Percentiles rank a stretch among this genome's conserved stretches.
Evolutionary conservation across 2,329 filamentous ascomycete species (phyloP).

Genomic region (Beauveria asiatica): DNA sequence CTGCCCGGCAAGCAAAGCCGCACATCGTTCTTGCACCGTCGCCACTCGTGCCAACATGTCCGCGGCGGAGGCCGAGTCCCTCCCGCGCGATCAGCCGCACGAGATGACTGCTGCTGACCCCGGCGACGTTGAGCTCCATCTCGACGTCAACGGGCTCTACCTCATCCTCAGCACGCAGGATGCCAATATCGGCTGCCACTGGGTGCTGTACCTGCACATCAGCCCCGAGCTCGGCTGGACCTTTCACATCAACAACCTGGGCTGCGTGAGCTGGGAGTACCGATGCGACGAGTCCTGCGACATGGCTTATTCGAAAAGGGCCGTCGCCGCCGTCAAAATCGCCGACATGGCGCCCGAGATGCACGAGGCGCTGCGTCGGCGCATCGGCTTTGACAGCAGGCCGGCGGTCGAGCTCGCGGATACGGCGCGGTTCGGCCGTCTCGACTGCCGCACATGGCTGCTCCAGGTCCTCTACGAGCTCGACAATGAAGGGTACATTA

Average conservation of each 20-base stretch:
- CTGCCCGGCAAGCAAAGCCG: neutral
- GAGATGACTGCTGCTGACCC: neutral
- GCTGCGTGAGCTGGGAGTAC: neutral
- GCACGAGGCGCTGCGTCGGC: constrained; percentile 2
- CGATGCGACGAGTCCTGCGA: neutral
- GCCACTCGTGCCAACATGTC: neutral
- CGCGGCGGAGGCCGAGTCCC: neutral
- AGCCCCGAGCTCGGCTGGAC: neutral
- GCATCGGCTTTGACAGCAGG: neutral
- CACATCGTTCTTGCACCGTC: neutral
- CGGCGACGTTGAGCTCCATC: neutral
- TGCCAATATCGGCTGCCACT: neutral
- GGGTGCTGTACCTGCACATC: constrained; percentile 7
- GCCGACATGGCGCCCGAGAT: constrained; percentile 7
- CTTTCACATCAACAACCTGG: constrained; percentile 5
- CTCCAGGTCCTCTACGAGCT: constrained; percentile 12
- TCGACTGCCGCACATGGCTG: constrained; percentile 11
- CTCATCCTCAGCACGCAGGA: constrained; percentile 2
- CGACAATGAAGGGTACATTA: constrained; percentile 14
- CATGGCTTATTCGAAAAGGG: neutral
- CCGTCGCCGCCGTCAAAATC: constrained; percentile 5
- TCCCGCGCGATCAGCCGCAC: neutral
- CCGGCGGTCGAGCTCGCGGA: constrained; percentile 3
- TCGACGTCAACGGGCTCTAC: constrained; percentile 7
- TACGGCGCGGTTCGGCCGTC: constrained; percentile 8